Percentiles rank a stretch among this genome's conserved stretches.
Evolutionary conservation across 306 rosid species (phyloP).

Genomic region (Phaseolus lunatus): DNA sequence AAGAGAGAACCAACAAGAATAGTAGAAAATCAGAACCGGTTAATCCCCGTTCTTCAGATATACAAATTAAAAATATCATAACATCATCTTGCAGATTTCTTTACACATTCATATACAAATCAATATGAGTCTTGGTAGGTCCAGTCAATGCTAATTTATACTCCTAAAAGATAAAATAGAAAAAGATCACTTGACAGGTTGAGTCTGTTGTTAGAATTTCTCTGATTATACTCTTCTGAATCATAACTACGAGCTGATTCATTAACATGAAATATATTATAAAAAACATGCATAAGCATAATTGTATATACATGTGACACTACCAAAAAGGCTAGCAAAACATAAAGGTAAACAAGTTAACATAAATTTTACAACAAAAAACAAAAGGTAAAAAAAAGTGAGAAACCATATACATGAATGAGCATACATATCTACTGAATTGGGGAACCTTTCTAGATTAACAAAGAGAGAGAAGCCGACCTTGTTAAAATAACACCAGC

Average conservation of each 20-base stretch:
- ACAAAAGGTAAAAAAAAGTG: background rate
- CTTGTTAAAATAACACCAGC: constrained; percentile 71
- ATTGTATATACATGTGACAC: constrained; percentile 4
- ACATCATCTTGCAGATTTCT: constrained; percentile 30
- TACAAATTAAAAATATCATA: constrained; percentile 15
- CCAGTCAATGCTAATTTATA: constrained; percentile 34
- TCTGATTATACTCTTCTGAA: background rate
- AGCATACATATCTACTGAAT: background rate
- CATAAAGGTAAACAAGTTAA: constrained; percentile 25
- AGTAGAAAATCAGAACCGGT: constrained; percentile 25
- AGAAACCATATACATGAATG: constrained; percentile 23
- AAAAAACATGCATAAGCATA: constrained; percentile 17
- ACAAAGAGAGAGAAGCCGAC: constrained; percentile 44
- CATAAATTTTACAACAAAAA: constrained; percentile 22
- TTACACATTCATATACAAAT: constrained; percentile 37
- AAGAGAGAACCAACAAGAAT: constrained; percentile 28
- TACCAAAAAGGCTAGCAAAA: constrained; percentile 36
- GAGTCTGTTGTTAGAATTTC: background rate
- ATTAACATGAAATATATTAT: constrained; percentile 30
- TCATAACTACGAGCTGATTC: constrained; percentile 2
- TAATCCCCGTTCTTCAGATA: constrained; percentile 22
- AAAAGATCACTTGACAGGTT: constrained; percentile 7
- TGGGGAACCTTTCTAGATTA: constrained; percentile 14
- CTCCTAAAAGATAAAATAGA: constrained; percentile 34
- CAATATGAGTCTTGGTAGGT: constrained; percentile 20